These are phyloP conservation scores for Yamadazyma diospyri DNA, from an alignment of 1,139 yeast species.

Conservation along the genomic window DNA sequence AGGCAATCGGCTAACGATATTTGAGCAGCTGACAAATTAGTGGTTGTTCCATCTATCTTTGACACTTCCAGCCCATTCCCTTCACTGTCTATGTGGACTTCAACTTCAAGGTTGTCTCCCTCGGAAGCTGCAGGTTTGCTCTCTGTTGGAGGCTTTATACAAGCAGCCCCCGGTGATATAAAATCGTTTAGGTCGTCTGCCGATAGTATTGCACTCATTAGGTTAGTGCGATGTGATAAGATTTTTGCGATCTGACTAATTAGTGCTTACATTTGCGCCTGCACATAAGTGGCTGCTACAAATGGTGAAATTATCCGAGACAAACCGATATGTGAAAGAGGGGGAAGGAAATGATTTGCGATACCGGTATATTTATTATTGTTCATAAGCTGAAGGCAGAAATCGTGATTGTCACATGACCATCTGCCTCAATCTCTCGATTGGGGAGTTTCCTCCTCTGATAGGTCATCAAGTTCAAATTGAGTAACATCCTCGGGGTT, in stretches of 20 bases:
- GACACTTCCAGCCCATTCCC: constrained; percentile 73
- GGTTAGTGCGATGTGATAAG: neutral
- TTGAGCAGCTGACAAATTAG: constrained; percentile 70
- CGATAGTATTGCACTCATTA: constrained; percentile 82
- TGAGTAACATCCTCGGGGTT: constrained; percentile 22
- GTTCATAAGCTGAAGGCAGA: too few species aligned
- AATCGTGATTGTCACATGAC: too few species aligned
- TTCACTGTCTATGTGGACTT: constrained; percentile 60
- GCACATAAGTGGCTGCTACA: too few species aligned
- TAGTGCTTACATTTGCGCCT: constrained; percentile 3
- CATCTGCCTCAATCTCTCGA: constrained; percentile 1
- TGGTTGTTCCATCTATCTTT: constrained; percentile 48
- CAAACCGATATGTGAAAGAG: too few species aligned
- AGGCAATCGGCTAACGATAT: constrained; percentile 89
- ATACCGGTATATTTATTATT: too few species aligned
- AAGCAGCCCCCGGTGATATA: constrained; percentile 90
- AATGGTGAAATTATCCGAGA: too few species aligned
- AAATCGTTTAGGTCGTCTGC: constrained; percentile 92
- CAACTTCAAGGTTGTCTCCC: constrained; percentile 40
- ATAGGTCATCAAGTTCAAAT: constrained; percentile 33
- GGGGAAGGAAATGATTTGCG: too few species aligned
- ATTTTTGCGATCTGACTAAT: constrained; percentile 6
- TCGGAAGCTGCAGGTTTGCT: constrained; percentile 8
- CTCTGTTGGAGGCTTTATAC: constrained; percentile 59
- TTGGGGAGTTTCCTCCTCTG: constrained; percentile 20